Evolutionary conservation across 768 basidiomycete species (phyloP).

Genomic region (Lactarius quietus): DNA sequence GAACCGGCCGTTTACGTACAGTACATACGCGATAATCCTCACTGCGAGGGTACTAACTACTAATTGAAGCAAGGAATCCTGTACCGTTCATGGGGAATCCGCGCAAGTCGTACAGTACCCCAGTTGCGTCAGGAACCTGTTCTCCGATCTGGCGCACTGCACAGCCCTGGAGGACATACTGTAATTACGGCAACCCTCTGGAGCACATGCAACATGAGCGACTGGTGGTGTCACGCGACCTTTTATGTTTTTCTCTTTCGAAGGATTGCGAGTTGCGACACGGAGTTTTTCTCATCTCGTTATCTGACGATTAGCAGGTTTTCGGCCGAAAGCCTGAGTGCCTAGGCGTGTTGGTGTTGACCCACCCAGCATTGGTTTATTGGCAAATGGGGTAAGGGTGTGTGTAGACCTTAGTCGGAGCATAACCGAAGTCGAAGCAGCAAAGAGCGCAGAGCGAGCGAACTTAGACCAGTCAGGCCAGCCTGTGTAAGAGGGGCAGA

Average conservation of each 20-base stretch:
- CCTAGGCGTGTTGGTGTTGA: too few species aligned
- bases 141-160: not conserved
- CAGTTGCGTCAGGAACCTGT: not conserved
- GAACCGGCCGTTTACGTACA: not conserved
- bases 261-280: not conserved
- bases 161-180: not conserved
- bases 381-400: too few species aligned
- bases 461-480: too few species aligned
- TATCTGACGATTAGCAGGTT: not conserved
- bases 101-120: not conserved
- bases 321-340: not conserved
- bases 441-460: too few species aligned
- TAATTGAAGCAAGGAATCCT: not conserved
- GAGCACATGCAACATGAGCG: not conserved
- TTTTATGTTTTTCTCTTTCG: not conserved
- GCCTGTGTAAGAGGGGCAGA: not conserved
- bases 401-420: too few species aligned
- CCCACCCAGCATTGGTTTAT: too few species aligned
- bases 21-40: not conserved
- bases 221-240: not conserved
- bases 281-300: not conserved
- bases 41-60: not conserved
- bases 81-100: not conserved
- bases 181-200: not conserved
- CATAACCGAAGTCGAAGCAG: too few species aligned